These are phyloP conservation scores for Fusarium albosuccineum DNA, from an alignment of 2,329 filamentous ascomycete genomes.

Conservation along the genomic window DNA sequence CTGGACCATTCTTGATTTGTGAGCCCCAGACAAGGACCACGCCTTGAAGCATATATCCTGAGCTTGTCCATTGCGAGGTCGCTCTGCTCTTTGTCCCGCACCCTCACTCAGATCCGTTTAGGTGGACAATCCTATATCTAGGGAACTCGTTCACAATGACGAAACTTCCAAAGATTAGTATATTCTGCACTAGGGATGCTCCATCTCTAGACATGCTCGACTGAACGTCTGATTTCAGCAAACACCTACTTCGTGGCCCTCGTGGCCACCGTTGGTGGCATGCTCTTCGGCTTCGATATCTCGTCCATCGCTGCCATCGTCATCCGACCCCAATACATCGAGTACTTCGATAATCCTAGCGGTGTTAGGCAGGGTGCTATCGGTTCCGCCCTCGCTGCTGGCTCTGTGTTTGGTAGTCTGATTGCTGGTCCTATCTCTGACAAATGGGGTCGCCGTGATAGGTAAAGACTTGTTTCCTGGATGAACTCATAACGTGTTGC, in stretches of 20 bases:
- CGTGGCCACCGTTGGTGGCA: conserved; percentile 21
- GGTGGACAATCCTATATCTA: neutral
- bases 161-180: conserved; percentile 20
- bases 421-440: conserved; percentile 27
- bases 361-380: conserved; percentile 25
- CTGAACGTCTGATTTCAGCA: neutral
- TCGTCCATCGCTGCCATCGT: conserved; percentile 21
- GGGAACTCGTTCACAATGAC: conserved; percentile 1
- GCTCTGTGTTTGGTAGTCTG: conserved; percentile 25
- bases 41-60: neutral
- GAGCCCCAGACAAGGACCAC: neutral
- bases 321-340: conserved; percentile 28
- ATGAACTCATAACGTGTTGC: neutral
- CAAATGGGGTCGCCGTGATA: conserved; percentile 21
- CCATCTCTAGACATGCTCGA: too few relatives aligned
- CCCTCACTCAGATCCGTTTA: neutral
- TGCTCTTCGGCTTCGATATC: conserved; percentile 31
- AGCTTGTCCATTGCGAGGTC: neutral
- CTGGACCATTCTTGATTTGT: neutral
- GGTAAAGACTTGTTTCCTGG: neutral
- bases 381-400: conserved; percentile 26
- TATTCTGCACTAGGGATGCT: neutral
- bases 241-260: conserved; percentile 23
- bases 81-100: neutral
- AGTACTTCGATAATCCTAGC: conserved; percentile 21